Evolutionary conservation across 768 basidiomycete species (phyloP).

Genomic region (Mycena venus): DNA sequence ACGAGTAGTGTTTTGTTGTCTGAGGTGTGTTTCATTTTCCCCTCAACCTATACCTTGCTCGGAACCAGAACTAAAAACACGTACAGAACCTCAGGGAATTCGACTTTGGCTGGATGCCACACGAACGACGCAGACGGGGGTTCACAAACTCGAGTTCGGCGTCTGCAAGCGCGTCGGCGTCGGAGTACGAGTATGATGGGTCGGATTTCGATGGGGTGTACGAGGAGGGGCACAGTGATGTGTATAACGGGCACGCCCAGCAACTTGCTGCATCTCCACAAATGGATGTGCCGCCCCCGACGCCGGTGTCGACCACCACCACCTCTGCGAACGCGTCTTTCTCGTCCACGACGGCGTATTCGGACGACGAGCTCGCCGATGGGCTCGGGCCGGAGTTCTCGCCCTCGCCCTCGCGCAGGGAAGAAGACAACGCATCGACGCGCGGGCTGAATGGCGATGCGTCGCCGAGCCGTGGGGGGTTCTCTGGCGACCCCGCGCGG

Average conservation of each 20-base stretch:
- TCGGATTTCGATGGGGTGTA: neutral
- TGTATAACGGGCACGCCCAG: neutral
- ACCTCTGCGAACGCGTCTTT: neutral
- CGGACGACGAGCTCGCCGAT: slow-evolving; percentile 31
- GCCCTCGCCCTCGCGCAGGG: neutral
- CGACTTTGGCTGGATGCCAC: slow-evolving; percentile 29
- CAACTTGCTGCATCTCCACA: too few species aligned
- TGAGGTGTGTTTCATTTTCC: neutral
- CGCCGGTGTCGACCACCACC: neutral
- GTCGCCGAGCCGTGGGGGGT: neutral
- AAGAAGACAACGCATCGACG: neutral
- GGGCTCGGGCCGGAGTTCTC: neutral
- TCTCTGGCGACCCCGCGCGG: neutral
- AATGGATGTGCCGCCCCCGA: too few species aligned
- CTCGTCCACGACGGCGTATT: slow-evolving; percentile 10
- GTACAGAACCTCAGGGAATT: neutral
- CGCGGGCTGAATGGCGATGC: neutral
- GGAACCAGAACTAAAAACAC: too few species aligned
- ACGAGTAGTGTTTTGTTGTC: neutral
- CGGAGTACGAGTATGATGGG: slow-evolving; percentile 6
- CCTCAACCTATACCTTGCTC: neutral
- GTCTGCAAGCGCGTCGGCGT: neutral
- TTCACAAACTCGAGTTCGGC: neutral
- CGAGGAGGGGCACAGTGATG: neutral
- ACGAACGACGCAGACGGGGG: slow-evolving; percentile 3